Evolutionary conservation across 495 filamentous ascomycete genomes (phyloP).

Genomic region (Hypoxylon rickii): DNA sequence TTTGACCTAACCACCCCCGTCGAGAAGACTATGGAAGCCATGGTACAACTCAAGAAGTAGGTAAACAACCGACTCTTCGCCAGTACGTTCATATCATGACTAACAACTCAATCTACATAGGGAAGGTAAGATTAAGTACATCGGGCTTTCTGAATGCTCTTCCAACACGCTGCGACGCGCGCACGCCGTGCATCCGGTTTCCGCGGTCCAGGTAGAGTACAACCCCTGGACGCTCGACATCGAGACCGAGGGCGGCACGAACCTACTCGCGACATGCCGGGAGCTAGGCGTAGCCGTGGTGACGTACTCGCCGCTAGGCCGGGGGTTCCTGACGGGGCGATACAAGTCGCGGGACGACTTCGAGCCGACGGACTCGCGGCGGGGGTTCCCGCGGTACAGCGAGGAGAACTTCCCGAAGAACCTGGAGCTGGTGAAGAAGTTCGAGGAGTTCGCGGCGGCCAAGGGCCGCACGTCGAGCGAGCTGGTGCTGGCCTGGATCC

Average conservation of each 20-base stretch:
- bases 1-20: constrained; percentile 60
- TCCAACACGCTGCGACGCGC: constrained; percentile 48
- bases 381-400: constrained; percentile 47
- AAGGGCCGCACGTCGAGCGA: constrained; percentile 55
- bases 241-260: constrained; percentile 41
- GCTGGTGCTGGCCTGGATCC: constrained; percentile 60
- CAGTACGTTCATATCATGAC: background rate
- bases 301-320: constrained; percentile 53
- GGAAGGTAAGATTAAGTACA: constrained; percentile 56
- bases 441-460: constrained; percentile 50
- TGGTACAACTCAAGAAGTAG: constrained; percentile 51
- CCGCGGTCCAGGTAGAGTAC: constrained; percentile 55
- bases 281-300: constrained; percentile 55
- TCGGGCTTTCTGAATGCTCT: constrained; percentile 53
- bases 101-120: constrained; percentile 39
- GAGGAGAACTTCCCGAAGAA: constrained; percentile 62
- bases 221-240: constrained; percentile 50
- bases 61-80: background rate
- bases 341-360: constrained; percentile 42
- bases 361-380: constrained; percentile 46
- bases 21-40: constrained; percentile 63
- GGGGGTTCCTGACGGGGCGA: constrained; percentile 52
- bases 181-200: constrained; percentile 40
- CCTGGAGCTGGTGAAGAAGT: constrained; percentile 53
- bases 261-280: constrained; percentile 47